Percentiles rank a stretch among this genome's conserved stretches.
These are phyloP conservation scores for Podaxis sp. DNA, from an alignment of 768 basidiomycete species.

Conservation along the genomic window DNA sequence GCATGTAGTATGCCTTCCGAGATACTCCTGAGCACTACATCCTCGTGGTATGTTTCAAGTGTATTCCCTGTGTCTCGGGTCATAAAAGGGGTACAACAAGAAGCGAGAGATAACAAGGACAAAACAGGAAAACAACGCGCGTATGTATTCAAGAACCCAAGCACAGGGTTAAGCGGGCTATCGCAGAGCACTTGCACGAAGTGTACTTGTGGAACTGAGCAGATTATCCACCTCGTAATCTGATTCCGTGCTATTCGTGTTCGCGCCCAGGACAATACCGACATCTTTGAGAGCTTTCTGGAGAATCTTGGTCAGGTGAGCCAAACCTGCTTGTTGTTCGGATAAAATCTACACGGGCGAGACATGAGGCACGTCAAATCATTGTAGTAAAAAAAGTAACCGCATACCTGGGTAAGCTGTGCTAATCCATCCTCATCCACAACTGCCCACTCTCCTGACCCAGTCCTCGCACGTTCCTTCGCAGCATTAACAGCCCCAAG, in stretches of 20 bases:
- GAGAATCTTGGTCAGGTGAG: constrained; percentile 76
- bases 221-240: constrained; percentile 28
- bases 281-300: constrained; percentile 65
- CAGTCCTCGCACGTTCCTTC: constrained; percentile 45
- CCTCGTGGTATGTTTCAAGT: background rate
- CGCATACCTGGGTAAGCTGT: constrained; percentile 68
- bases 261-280: constrained; percentile 57
- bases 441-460: constrained; percentile 71
- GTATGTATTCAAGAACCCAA: background rate
- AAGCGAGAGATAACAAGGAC: background rate
- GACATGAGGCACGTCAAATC: constrained; percentile 13
- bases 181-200: constrained; percentile 37
- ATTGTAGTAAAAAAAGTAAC: background rate
- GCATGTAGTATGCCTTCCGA: background rate
- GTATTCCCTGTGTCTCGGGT: background rate
- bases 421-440: constrained; percentile 83
- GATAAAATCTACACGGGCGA: constrained; percentile 55
- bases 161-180: constrained; percentile 18
- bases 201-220: constrained; percentile 35
- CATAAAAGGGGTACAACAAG: background rate
- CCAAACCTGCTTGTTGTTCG: constrained; percentile 79
- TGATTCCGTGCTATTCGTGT: constrained; percentile 18
- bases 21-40: background rate
- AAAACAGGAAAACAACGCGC: background rate
- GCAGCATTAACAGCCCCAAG: constrained; percentile 72